Evolutionary conservation across 2,329 filamentous ascomycete species (phyloP), one percentile per base, ranked within the genome.

Genomic region (Claviceps arundinis): DNA sequence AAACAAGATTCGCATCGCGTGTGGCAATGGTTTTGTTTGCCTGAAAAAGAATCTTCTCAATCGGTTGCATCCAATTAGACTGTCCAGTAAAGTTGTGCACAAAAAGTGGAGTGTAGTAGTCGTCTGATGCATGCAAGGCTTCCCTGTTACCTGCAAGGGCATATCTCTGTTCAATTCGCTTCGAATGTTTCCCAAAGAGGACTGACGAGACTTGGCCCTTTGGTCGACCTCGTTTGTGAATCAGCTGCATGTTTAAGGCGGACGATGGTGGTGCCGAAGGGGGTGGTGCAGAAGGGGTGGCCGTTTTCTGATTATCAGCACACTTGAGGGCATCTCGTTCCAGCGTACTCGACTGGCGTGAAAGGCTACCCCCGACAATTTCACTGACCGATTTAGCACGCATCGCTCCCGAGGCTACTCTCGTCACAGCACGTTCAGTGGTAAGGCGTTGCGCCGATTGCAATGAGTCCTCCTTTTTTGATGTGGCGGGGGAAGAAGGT

Each of bases 1-100:
- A 81, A 44, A 89, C 85, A 1, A 94, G 79, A 53, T 89, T 83
- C 49, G 90, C 84, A 62, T 96, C 90, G 1, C 84, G 75, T 0
- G 91, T 97, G 1, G 85, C 89, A 11, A 97, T 73, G 0, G 89
- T 95, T 65, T 98, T 98, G 62, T 90, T 86, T 4, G 90, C 87
- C 45, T 87, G 85, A 52, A 84, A 79, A 3, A 97, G 73, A 0
- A 97, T 76, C 43, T 87, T 84, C 52, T 87, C 80, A 8, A 84
- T 69, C 0, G 77, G 74, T 52, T 80, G 80, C 72, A 82, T 80
- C 73, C 78, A 81, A 50, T 73, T 74, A 47, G 75, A 72, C 50
- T 73, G 71, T 57, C 74, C 67, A 44, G 77, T 70, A 60, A 79
- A 79, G 37, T 76, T 75, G 52, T 81, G 76, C 4, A 82, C 72